These are phyloP conservation scores for Suillus discolor DNA, from an alignment of 768 basidiomycete species.

Conservation along the genomic window DNA sequence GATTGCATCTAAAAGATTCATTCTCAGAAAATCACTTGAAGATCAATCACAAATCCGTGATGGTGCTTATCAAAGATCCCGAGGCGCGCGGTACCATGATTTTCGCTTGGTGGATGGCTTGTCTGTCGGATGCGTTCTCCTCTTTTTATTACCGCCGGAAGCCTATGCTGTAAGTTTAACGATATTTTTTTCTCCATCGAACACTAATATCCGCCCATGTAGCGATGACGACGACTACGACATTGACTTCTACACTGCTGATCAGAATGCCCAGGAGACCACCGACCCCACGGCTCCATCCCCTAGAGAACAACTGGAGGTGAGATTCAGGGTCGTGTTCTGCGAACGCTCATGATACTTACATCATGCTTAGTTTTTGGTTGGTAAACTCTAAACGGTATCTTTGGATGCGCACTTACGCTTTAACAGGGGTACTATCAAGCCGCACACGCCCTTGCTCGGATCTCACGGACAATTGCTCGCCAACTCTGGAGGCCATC, in stretches of 20 bases:
- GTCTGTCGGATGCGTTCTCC: slow-evolving; percentile 80
- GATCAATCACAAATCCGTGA: slow-evolving; percentile 85
- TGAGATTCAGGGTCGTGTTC: slow-evolving; percentile 31
- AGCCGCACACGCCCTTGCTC: slow-evolving; percentile 82
- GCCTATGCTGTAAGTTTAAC: slow-evolving; percentile 61
- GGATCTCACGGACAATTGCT: slow-evolving; percentile 81
- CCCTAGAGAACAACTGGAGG: slow-evolving; percentile 81
- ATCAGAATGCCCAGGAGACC: slow-evolving; percentile 54
- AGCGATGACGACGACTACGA: slow-evolving; percentile 88
- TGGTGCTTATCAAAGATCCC: slow-evolving; percentile 70
- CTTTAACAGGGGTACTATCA: slow-evolving; percentile 73
- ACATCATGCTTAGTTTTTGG: slow-evolving; percentile 57
- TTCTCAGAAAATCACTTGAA: slow-evolving; percentile 30
- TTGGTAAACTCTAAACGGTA: slow-evolving; percentile 38
- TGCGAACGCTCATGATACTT: background rate
- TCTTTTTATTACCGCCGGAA: slow-evolving; percentile 85
- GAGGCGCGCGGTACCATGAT: slow-evolving; percentile 84
- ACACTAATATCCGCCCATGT: slow-evolving; percentile 28
- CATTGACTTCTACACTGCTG: slow-evolving; percentile 83
- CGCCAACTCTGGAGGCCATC: slow-evolving; percentile 79
- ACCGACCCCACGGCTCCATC: slow-evolving; percentile 56
- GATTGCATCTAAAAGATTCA: slow-evolving; percentile 13
- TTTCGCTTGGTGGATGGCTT: slow-evolving; percentile 95
- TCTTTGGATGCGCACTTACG: slow-evolving; percentile 14
- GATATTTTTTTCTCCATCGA: slow-evolving; percentile 13